Evolutionary conservation across 208 protist genomes (phyloP).

Genomic region (Leishmania gerbilli): DNA sequence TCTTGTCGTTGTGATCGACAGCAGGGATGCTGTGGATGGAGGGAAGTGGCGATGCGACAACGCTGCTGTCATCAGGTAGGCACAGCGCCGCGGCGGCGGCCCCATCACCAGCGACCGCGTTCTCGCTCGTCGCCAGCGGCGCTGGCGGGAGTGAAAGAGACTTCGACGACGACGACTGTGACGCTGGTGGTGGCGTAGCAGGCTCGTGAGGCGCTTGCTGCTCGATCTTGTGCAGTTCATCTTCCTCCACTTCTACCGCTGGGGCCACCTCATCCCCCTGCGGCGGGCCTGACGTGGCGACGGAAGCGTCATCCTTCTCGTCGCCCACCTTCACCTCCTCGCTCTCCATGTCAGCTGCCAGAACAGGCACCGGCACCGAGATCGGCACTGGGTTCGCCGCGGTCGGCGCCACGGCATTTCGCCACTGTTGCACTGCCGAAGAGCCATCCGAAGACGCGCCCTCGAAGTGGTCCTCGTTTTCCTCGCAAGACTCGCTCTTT

Average conservation of each 20-base stretch:
- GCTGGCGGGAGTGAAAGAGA: background rate
- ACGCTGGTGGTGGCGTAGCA: background rate
- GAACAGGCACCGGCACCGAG: background rate
- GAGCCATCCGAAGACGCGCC: background rate
- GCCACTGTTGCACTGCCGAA: background rate
- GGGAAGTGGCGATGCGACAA: background rate
- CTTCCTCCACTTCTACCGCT: slow-evolving; percentile 1
- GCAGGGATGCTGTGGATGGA: background rate
- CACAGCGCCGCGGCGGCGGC: background rate
- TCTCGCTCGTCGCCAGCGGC: background rate
- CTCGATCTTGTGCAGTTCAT: background rate
- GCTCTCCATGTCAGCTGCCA: background rate
- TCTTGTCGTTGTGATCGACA: background rate
- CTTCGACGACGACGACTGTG: background rate
- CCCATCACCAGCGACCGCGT: background rate
- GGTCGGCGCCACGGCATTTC: background rate
- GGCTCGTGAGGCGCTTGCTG: slow-evolving; percentile 1
- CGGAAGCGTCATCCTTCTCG: background rate
- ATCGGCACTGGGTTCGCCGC: background rate
- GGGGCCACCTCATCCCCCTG: background rate
- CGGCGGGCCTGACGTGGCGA: background rate
- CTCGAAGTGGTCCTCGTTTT: slow-evolving; percentile 5
- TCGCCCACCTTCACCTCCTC: background rate
- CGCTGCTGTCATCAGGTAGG: background rate
- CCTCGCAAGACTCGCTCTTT: background rate